Base-by-base conservation (phyloP, 345 rosid species). In the Dipteronia dyeriana region DNA sequence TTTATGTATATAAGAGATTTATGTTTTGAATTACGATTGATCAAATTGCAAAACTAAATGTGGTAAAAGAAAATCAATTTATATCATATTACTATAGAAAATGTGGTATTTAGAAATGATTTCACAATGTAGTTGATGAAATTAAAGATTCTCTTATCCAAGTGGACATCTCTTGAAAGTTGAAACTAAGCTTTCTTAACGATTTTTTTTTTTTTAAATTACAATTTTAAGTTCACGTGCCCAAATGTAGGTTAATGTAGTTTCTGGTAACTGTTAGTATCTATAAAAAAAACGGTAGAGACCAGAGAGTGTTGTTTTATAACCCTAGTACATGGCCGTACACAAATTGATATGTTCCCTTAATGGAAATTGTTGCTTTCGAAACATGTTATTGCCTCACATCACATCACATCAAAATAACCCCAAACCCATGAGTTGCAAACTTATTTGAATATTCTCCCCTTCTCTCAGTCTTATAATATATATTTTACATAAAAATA, bases 361-460 rank as follows among this genome's bases (percentile, higher is more conserved):
- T 73, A 67, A 76, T 81, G 80, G 75, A 76, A 69, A 78, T 68
- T 79, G 43, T 31, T 57, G 63, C 14, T 14, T 76, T 75, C 53
- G 22, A 43, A 72, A 39, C 43, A 75, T 51, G 77, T 11, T 67
- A 83, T 79, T 76, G 68, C 57, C 22, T 66, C 49, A 78, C 34
- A 76, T 82, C 89, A 80, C 84, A 84, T 86, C 85, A 57, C 57
- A 53, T 53, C 57, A 75, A 68, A 59, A 38, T 25, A 72, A 39
- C 63, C 73, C 10, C 45, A 62, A 77, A 34, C 49, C 51, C 10
- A 34, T 23, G 56, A 49, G 57, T 67, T 62, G 73, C 73, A 65
- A 69, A 45, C 67, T 47, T 47, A 16, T 41, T 53, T 77, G 64
- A 71, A 77, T 77, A 63, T 66, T 72, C 57, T 61, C 7, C 25